Base-by-base conservation (phyloP, 768 basidiomycete genomes). In the Tephrocybe sp. region DNA sequence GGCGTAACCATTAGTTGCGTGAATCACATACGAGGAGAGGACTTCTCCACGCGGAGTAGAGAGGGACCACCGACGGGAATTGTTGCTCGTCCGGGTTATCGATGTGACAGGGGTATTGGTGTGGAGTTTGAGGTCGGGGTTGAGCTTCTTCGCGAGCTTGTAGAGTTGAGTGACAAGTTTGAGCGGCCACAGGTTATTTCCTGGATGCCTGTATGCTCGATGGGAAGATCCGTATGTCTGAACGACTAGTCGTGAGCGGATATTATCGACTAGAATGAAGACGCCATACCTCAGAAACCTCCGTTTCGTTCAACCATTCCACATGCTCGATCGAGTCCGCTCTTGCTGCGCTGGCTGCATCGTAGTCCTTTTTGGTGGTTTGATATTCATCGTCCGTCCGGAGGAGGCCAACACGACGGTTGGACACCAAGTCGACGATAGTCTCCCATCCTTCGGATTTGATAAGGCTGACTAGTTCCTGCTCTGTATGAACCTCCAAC, bases 1-100 rank as follows among this genome's bases (percentile, higher is more conserved):
- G 8, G 85, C 80, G 55, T 95, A 94, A 0, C 74, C 94, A 61
- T 97, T 97, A 14, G 91, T 94, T 0, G 90, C 91, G 62, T 94
- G 91, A 3, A 96, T 71, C 38, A 96, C 79, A 54, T 84, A 82
- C 17, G 73, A 66, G 57, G 87, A 85, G 4, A 64, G 39, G 23
- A 93, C 64, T 1, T 61, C 56, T 1, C 93, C 92, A 17, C 90
- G 79, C 0, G 83, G 78, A 0, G 92, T 94, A 2, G 64, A 57
- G 10, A 89, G 64, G 0, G 62, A 62, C 86, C 86, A 90, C 2
- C 71, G 69, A 9, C 73, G 73, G 8, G 51, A 34, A 5, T 40
- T 23, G 42, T 56, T 36, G 24, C 46, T 10, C 2, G 51, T 10
- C 3, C 4, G 23, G 3, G 58, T 45, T 25, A 85, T 72, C 38